A percentile compares a stretch with the other conserved stretches of the same genome.
Evolutionary conservation across 208 protist species (phyloP).

Genomic region (Leishmania braziliensis): DNA sequence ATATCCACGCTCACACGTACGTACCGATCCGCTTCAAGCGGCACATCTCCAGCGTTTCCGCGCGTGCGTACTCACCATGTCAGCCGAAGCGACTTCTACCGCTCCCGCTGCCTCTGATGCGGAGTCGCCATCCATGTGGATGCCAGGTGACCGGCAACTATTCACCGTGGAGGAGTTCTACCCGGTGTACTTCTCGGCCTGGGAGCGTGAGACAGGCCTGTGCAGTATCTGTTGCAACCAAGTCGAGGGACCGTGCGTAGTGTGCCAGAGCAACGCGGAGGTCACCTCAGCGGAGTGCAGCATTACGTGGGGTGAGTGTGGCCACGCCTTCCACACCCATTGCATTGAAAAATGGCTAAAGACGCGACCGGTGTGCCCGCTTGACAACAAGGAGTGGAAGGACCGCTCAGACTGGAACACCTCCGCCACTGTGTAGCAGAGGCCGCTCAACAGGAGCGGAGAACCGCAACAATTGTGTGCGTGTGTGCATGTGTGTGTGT

Average conservation of each 20-base stretch:
- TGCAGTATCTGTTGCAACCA: conserved; percentile 98
- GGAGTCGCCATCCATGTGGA: not conserved
- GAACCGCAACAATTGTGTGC: not conserved
- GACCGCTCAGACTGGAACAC: conserved; percentile 72
- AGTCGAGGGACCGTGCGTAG: conserved; percentile 98
- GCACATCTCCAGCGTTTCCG: not conserved
- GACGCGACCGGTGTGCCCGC: conserved; percentile 96
- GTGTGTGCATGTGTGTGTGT: not conserved
- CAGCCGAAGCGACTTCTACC: not conserved
- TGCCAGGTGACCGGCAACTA: conserved; percentile 5
- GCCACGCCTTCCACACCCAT: conserved; percentile 99
- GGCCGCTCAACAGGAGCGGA: not conserved
- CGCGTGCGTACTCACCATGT: not conserved
- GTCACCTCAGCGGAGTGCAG: conserved; percentile 79
- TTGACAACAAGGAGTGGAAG: conserved; percentile 96
- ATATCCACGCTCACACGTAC: not conserved
- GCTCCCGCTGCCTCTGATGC: conserved; percentile 2
- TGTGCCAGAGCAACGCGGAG: conserved; percentile 92
- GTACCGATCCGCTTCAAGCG: not conserved
- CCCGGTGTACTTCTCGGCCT: conserved; percentile 95
- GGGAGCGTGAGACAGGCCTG: conserved; percentile 96
- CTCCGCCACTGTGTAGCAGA: conserved; percentile 4
- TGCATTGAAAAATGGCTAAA: conserved; percentile 99
- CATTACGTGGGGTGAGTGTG: conserved; percentile 98
- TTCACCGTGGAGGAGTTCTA: conserved; percentile 94